These are phyloP conservation scores for Aspergillus brunneoviolaceus DNA, from an alignment of 2,329 filamentous ascomycete genomes.

Conservation along the genomic window DNA sequence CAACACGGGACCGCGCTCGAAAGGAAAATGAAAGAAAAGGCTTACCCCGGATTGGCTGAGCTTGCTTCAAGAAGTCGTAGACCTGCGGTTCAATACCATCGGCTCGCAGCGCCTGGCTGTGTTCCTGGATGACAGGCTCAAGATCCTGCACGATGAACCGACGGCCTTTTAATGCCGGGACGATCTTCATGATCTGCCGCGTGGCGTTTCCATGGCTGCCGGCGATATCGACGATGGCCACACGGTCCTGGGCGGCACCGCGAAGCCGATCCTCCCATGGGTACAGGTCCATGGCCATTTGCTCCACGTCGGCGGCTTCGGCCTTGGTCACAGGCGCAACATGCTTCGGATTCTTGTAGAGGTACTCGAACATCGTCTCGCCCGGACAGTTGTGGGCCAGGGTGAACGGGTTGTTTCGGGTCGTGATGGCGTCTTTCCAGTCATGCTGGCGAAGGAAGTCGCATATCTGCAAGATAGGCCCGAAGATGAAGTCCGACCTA, in stretches of 20 bases:
- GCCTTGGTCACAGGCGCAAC: conserved; percentile 16
- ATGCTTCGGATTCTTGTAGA: conserved; percentile 13
- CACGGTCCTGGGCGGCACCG: conserved; percentile 11
- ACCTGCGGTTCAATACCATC: conserved; percentile 17
- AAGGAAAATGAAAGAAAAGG: background rate
- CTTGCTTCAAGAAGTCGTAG: conserved; percentile 23
- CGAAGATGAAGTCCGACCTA: conserved; percentile 15
- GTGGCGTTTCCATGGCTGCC: conserved; percentile 21
- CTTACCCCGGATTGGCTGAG: conserved; percentile 24
- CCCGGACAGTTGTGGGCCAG: conserved; percentile 17
- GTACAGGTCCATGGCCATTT: conserved; percentile 23
- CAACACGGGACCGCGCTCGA: too few species aligned
- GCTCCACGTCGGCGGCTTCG: conserved; percentile 7
- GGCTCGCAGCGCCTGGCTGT: conserved; percentile 7
- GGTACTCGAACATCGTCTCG: conserved; percentile 20
- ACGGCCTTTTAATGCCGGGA: conserved; percentile 15
- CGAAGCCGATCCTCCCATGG: conserved; percentile 17
- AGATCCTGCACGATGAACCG: conserved; percentile 26
- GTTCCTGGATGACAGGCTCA: conserved; percentile 14
- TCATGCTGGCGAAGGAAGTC: conserved; percentile 19
- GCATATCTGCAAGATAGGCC: conserved; percentile 13
- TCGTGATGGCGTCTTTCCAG: conserved; percentile 15
- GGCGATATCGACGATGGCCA: conserved; percentile 23
- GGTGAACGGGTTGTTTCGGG: conserved; percentile 20
- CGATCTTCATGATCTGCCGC: conserved; percentile 15